Evolutionary conservation across 148 eudicot species (phyloP).

Genomic region (Silene conica): DNA sequence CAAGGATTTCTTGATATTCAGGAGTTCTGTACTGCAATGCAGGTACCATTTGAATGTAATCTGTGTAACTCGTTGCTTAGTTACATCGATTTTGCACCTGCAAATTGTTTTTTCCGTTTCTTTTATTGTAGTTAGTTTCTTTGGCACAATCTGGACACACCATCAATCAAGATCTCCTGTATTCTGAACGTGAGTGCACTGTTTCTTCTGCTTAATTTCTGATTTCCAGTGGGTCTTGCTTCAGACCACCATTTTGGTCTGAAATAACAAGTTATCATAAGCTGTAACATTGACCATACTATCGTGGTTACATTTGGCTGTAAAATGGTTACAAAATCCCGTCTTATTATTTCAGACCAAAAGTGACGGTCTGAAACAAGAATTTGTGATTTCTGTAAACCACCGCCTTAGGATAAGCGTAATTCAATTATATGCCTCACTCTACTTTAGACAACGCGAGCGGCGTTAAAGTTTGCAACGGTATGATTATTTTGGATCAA

Average conservation of each 20-base stretch:
- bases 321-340: too few species aligned
- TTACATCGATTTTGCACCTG: background rate
- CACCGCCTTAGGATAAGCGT: background rate
- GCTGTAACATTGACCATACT: too few species aligned
- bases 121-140: conserved; percentile 49
- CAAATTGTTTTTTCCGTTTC: background rate
- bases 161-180: conserved; percentile 47
- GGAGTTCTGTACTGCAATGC: conserved; percentile 83
- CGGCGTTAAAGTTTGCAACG: background rate
- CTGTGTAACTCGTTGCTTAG: background rate
- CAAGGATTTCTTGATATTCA: conserved; percentile 71
- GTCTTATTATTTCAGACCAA: too few species aligned
- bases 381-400: background rate
- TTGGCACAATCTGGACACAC: conserved; percentile 71
- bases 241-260: too few species aligned
- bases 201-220: background rate
- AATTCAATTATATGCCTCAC: background rate
- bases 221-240: too few species aligned
- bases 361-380: too few species aligned
- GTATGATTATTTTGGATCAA: too few species aligned
- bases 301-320: too few species aligned
- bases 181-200: conserved; percentile 24
- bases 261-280: too few species aligned
- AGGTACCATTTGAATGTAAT: conserved; percentile 37
- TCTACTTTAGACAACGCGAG: background rate